A percentile compares a stretch with the other conserved stretches of the same genome.
Conservation (phyloP, 306 rosid genomes). For the Vicia sativa region DNA sequence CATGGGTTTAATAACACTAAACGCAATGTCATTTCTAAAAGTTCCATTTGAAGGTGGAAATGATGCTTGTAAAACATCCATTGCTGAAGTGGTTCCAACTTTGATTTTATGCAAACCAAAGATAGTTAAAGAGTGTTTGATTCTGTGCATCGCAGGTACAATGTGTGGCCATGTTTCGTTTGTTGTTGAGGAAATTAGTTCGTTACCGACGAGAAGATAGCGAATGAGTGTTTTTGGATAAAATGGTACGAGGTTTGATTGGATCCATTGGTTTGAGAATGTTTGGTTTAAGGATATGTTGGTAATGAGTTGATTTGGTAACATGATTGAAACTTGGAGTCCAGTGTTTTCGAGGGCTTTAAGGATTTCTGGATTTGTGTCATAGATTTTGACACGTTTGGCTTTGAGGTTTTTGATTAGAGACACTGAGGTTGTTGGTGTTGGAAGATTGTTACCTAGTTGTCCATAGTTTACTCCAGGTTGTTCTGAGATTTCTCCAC, state of each 20-base stretch:
- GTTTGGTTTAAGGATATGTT: slow-evolving; percentile 64
- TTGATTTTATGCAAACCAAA: slow-evolving; percentile 56
- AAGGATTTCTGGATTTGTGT: slow-evolving; percentile 55
- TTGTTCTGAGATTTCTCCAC: slow-evolving; percentile 45
- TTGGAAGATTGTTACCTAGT: slow-evolving; percentile 73
- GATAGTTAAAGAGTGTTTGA: slow-evolving; percentile 47
- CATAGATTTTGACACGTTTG: slow-evolving; percentile 61
- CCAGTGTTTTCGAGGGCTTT: slow-evolving; percentile 54
- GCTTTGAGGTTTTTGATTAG: slow-evolving; percentile 60
- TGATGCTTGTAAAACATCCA: slow-evolving; percentile 69
- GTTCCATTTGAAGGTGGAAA: slow-evolving; percentile 82
- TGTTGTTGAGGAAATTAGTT: slow-evolving; percentile 49
- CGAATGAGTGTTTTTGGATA: slow-evolving; percentile 64
- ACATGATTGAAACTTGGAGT: slow-evolving; percentile 65
- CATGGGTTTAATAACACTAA: slow-evolving; percentile 62
- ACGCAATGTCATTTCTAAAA: slow-evolving; percentile 62
- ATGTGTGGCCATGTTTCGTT: slow-evolving; percentile 53
- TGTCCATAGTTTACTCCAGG: slow-evolving; percentile 68
- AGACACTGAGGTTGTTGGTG: slow-evolving; percentile 50
- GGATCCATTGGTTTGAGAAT: slow-evolving; percentile 63
- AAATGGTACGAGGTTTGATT: slow-evolving; percentile 54
- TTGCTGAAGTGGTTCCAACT: slow-evolving; percentile 72
- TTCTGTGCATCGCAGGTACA: slow-evolving; percentile 68
- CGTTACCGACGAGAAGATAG: slow-evolving; percentile 82
- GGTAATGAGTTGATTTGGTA: slow-evolving; percentile 65